Evolutionary conservation across 805 yeast genomes (phyloP), one percentile per base, ranked within the genome.

Genomic region (Saccharomycopsis fodiens): DNA sequence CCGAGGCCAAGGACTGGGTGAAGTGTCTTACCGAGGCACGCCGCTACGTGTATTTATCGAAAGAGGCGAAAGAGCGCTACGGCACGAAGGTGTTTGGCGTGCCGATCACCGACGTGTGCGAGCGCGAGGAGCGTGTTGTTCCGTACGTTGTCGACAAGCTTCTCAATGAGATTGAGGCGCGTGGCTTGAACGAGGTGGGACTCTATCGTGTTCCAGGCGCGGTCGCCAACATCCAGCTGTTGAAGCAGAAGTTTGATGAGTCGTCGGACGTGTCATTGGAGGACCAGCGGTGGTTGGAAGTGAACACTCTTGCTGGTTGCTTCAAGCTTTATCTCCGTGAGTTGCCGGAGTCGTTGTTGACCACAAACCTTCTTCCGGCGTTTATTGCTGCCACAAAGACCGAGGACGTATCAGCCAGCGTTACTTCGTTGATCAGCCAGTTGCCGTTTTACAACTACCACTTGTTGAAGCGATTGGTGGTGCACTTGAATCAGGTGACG

Each of bases 141-240:
- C 97, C 97, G 1, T 63, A 59, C 4, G 75, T 89, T 36, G 77
- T 89, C 46, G 78, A 72, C 30, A 71, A 72, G 46, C 64, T 91
- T 37, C 69, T 88, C 54, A 71, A 71, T 39, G 93, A 82, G 54
- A 84, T 91, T 52, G 97, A 91, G 61, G 64, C 69, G n/a, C 76
- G 89, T 44, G 96, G 97, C 0, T 60, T 91, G 23, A 88, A 86
- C 54, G 97, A 89, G 59, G 85, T 86, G 44, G 97, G 97, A 15
- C 69, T 91, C 12, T 91, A 91, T 61, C 77, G 97, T 60, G 69
- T 78, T 29, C 78, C 82, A 1, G 84, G 83, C 3, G 76, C 82
- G 6, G 68, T 75, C 32, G 79, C 78, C 5, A 72, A 77, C 41
- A 76, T 78, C 38, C 73, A 76, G 42, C 64, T 71, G 3, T 61